These are phyloP conservation scores for Suhomyces taliae DNA, from an alignment of 1,139 yeast species.

Conservation along the genomic window DNA sequence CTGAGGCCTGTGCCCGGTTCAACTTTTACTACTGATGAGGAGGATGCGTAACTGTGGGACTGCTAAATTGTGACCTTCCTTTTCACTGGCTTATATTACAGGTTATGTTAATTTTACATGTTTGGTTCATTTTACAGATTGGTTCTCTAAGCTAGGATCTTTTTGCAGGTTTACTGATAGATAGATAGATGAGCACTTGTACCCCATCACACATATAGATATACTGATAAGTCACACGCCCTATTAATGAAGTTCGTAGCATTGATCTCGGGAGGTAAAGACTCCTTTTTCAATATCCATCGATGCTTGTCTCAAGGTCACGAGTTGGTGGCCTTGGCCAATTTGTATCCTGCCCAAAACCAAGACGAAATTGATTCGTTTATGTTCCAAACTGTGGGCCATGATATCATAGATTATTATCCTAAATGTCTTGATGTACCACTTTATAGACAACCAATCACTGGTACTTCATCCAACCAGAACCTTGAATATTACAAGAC, in stretches of 20 bases:
- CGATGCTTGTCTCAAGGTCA: conserved; percentile 85
- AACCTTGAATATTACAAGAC: conserved; percentile 68
- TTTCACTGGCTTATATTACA: background rate
- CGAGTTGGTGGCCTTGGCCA: conserved; percentile 80
- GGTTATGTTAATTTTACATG: background rate
- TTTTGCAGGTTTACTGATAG: too few relatives aligned
- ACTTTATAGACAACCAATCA: conserved; percentile 66
- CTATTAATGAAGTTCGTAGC: conserved; percentile 82
- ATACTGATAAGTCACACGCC: background rate
- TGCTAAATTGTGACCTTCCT: conserved; percentile 8
- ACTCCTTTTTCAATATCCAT: conserved; percentile 83
- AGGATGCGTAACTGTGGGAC: conserved; percentile 8
- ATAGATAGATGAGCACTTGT: too few relatives aligned
- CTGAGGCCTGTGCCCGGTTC: background rate
- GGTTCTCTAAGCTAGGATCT: background rate
- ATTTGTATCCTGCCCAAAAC: conserved; percentile 60
- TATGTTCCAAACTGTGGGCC: conserved; percentile 99
- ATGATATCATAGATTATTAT: conserved; percentile 68
- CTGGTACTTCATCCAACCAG: conserved; percentile 63
- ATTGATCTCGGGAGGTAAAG: conserved; percentile 92
- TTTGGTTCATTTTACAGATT: background rate
- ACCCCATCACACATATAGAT: too few relatives aligned
- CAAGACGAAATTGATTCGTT: conserved; percentile 81
- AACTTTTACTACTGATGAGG: background rate
- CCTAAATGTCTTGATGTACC: conserved; percentile 77